phyloP scores from a whole-genome alignment of 352 stramenopile species.

The Phytophthora multivora region DNA sequence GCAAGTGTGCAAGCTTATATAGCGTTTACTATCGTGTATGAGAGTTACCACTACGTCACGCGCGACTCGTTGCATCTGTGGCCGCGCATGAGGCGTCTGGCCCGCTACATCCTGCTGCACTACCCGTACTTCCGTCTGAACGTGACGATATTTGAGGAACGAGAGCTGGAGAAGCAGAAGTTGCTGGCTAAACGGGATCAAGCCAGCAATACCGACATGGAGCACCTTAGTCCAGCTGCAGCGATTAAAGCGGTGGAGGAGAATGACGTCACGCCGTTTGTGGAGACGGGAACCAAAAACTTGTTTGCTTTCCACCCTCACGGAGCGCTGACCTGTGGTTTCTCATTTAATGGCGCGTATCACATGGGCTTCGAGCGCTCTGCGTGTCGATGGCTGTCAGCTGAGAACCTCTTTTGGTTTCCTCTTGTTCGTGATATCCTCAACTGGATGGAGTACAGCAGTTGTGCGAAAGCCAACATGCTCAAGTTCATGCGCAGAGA shows the following conservation, averaged over 20 bases:
- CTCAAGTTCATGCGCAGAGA: slow-evolving; percentile 48
- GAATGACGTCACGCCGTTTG: slow-evolving; percentile 22
- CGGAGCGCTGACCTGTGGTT: slow-evolving; percentile 59
- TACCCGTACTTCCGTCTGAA: slow-evolving; percentile 59
- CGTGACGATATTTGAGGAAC: slow-evolving; percentile 50
- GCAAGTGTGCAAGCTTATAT: slow-evolving; percentile 35
- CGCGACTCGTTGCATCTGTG: slow-evolving; percentile 41
- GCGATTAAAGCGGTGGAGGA: slow-evolving; percentile 25
- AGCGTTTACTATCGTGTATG: slow-evolving; percentile 43
- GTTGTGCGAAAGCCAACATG: slow-evolving; percentile 57
- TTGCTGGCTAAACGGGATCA: neutral
- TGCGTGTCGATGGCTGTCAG: slow-evolving; percentile 63
- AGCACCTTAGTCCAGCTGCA: slow-evolving; percentile 16
- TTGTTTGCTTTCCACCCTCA: slow-evolving; percentile 69
- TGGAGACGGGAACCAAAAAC: slow-evolving; percentile 19
- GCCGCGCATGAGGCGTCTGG: slow-evolving; percentile 40
- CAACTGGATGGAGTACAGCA: slow-evolving; percentile 61
- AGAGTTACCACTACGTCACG: slow-evolving; percentile 42
- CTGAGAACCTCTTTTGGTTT: slow-evolving; percentile 72
- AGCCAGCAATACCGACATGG: neutral
- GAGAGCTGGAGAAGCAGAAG: slow-evolving; percentile 26
- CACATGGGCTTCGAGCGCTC: slow-evolving; percentile 53
- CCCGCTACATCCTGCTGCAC: slow-evolving; percentile 52
- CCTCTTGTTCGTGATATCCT: slow-evolving; percentile 64
- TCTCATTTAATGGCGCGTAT: slow-evolving; percentile 61